Base-by-base conservation (phyloP, 768 basidiomycete species). In the Trametes villosa region DNA sequence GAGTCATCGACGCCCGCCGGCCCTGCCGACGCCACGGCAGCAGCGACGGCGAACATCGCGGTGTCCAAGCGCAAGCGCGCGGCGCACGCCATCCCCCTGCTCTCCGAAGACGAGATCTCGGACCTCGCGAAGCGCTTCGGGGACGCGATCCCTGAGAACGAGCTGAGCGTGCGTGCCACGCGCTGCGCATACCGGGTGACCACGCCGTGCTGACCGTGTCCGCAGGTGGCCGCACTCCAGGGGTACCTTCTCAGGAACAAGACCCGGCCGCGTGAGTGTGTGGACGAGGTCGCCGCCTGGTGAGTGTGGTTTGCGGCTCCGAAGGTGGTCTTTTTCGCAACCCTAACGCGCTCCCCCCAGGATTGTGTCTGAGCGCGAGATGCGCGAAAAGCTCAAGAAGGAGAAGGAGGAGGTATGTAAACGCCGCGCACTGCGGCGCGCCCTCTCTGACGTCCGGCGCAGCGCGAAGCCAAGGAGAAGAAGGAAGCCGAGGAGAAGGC, bases 201-300 rank as follows among this genome's bases (percentile, higher is more conserved):
- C 49, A 42, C 65, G 27, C 62, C 33, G 45, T 22, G 55, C 38
- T 22, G 49, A 57, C 33, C 34, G 22, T 57, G 20, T 46, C 34
- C 57, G 31, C 68, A 92, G 91, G 91, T 94, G 59, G 92, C 92
- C 27, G 80, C 83, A 48, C 81, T 94, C 65, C 92, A 94, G 78
- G 92, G 92, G 2, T 94, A 94, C 72, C 80, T 94, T 38, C 79
- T 93, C 59, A 91, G 89, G 82, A 94, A 94, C 74, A 93, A 94
- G 82, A 88, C 92, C 13, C 86, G 92, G n/a, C 92, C 92, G 40
- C 82, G 83, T 60, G 90, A 94, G 73, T 91, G 88, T 64, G 92
- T 94, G 9, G 87, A 87, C 6, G 92, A 93, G 71, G 88, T 89
- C 26, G 79, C 73, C 30, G 86, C 85, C 45, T 96, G 94, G 92